These are phyloP conservation scores for Pichia scutulata DNA, from an alignment of 805 yeast species.

Conservation along the genomic window DNA sequence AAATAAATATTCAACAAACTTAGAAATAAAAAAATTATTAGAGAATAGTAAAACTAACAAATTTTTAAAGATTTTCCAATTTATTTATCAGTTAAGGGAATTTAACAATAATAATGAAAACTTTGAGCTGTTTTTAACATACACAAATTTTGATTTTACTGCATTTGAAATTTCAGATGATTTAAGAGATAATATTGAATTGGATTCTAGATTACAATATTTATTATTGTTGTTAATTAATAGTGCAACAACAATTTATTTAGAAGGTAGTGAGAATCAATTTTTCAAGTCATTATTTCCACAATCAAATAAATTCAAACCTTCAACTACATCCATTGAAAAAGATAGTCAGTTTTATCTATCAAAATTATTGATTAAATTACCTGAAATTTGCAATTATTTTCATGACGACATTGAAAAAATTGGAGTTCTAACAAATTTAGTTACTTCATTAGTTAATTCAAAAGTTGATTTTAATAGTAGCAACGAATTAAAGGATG, in stretches of 20 bases:
- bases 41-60: conserved; percentile 14
- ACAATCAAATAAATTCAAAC: not conserved
- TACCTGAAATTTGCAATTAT: conserved; percentile 6
- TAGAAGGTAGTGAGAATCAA: conserved; percentile 18
- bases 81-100: conserved; percentile 28
- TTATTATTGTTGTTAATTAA: conserved; percentile 33
- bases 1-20: conserved; percentile 12
- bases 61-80: conserved; percentile 24
- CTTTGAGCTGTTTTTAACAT: conserved; percentile 36
- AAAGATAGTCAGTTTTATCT: conserved; percentile 12
- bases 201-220: conserved; percentile 21
- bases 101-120: conserved; percentile 24
- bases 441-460: conserved; percentile 2
- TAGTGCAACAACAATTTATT: conserved; percentile 32
- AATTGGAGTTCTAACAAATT: conserved; percentile 3
- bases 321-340: not conserved
- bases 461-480: not conserved
- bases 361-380: conserved; percentile 9
- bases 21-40: conserved; percentile 7
- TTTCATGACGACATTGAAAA: conserved; percentile 13
- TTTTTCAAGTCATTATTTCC: conserved; percentile 17
- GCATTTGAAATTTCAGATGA: conserved; percentile 27
- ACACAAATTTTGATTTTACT: conserved; percentile 38
- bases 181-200: conserved; percentile 23
- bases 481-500: not conserved